These are phyloP conservation scores for Liquidambar formosana DNA, from an alignment of 164 flowering plant species.

Conservation along the genomic window DNA sequence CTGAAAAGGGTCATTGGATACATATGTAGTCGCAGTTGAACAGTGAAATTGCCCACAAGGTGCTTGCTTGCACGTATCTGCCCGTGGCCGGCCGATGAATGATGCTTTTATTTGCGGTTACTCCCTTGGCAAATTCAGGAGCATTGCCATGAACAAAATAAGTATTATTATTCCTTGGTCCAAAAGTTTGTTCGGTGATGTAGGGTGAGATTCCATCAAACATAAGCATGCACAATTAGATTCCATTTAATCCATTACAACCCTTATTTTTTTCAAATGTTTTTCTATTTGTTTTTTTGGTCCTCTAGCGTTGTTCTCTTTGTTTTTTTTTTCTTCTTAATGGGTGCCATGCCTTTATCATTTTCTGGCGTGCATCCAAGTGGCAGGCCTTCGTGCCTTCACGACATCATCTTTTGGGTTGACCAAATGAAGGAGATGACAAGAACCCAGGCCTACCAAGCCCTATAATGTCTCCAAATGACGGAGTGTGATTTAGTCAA, in stretches of 20 bases:
- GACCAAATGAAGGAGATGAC: constrained; percentile 9
- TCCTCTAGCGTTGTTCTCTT: neutral
- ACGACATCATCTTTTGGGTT: constrained; percentile 7
- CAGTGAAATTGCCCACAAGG: too few relatives aligned
- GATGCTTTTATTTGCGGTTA: too few relatives aligned
- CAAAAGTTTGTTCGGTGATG: too few relatives aligned
- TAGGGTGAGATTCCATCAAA: constrained; percentile 3
- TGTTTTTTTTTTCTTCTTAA: neutral
- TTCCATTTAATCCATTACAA: neutral
- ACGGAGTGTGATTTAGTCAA: constrained; percentile 8
- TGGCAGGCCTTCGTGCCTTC: constrained; percentile 16
- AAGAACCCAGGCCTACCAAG: neutral
- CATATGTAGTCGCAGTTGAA: too few relatives aligned
- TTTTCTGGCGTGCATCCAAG: constrained; percentile 3
- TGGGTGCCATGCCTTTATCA: neutral
- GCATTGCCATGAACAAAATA: too few relatives aligned
- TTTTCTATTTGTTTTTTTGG: neutral
- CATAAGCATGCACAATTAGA: neutral
- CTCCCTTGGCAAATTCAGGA: too few relatives aligned
- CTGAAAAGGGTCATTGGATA: too few relatives aligned
- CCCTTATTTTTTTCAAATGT: neutral
- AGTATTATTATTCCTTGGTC: too few relatives aligned
- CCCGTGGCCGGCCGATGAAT: too few relatives aligned
- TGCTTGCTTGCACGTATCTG: too few relatives aligned
- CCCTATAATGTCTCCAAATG: neutral